Conservation (phyloP, 192 early-diverging fungal genomes). For the Coemansia sp. region DNA sequence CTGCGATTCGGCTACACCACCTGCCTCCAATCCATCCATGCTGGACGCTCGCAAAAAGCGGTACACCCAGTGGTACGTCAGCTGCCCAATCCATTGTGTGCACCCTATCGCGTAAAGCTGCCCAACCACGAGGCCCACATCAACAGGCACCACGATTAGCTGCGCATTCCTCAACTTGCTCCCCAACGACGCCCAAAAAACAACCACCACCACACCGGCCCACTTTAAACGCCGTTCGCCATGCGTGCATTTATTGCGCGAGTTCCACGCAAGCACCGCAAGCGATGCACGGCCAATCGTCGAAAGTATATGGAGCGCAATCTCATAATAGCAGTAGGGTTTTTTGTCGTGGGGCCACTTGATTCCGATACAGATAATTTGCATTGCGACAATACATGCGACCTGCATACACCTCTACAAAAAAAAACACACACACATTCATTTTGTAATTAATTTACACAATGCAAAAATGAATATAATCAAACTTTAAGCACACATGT, state of each 20-base stretch:
- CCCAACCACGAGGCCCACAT: not conserved
- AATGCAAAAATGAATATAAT: not conserved
- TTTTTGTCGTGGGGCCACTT: too few relatives aligned
- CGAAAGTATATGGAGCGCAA: too few relatives aligned
- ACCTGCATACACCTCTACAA: not conserved
- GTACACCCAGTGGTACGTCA: conserved; percentile 46
- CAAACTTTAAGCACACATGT: not conserved
- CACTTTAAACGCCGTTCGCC: not conserved
- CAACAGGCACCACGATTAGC: not conserved
- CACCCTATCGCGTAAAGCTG: not conserved
- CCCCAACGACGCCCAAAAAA: too few relatives aligned
- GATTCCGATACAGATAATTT: not conserved
- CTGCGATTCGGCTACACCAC: too few relatives aligned
- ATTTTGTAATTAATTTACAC: not conserved
- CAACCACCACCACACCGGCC: not conserved
- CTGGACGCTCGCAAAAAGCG: conserved; percentile 3
- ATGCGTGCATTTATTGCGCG: not conserved
- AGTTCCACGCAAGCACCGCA: too few relatives aligned
- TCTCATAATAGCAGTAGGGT: too few relatives aligned
- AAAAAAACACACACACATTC: not conserved
- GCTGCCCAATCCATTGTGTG: conserved; percentile 2
- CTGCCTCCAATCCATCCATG: too few relatives aligned
- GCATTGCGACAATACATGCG: not conserved
- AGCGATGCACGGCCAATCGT: not conserved
- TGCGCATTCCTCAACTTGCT: not conserved